These are phyloP conservation scores for Dryas alaskensis DNA, from an alignment of 306 rosid genomes.

Conservation along the genomic window DNA sequence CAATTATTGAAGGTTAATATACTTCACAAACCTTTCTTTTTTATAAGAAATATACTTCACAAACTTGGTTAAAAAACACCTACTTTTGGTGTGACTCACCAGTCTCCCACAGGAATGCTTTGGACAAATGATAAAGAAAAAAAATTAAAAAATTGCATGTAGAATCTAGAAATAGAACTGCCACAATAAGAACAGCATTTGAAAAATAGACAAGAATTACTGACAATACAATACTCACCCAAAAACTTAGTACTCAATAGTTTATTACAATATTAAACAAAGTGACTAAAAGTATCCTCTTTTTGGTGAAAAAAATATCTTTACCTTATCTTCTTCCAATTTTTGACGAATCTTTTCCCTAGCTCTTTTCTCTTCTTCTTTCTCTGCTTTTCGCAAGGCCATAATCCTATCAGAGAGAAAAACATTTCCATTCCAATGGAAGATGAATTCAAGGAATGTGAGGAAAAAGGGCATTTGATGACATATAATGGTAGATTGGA, in stretches of 20 bases:
- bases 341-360: constrained; percentile 89
- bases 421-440: constrained; percentile 16
- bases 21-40: not conserved
- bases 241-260: not conserved
- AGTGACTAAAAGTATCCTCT: not conserved
- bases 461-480: constrained; percentile 6
- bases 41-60: not conserved
- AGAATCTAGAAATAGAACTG: not conserved
- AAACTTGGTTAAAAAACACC: not conserved
- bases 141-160: not conserved
- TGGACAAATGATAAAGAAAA: not conserved
- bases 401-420: constrained; percentile 52
- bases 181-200: not conserved
- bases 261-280: not conserved
- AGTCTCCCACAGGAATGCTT: not conserved
- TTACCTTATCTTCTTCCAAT: constrained; percentile 95
- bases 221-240: not conserved
- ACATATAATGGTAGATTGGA: not conserved
- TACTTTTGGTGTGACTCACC: not conserved
- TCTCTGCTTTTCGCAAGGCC: constrained; percentile 93
- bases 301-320: not conserved
- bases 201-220: not conserved
- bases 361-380: constrained; percentile 94
- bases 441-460: not conserved
- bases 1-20: not conserved